Base-by-base conservation (phyloP, 805 yeast genomes). In the Gaillardinia entomophila region DNA sequence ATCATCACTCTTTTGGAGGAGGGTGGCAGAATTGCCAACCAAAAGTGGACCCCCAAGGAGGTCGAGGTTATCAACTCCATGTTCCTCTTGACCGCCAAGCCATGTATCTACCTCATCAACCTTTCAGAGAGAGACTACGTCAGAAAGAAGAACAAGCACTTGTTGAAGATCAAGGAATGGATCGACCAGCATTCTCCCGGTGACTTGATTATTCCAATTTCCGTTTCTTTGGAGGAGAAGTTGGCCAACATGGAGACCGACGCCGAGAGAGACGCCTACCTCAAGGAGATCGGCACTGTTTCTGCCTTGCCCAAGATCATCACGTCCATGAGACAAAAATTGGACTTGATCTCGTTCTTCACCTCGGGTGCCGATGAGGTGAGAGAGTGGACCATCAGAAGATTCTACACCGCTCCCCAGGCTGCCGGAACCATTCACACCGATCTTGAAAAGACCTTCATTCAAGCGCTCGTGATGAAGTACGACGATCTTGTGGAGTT, bases 351-450 rank as follows among this genome's bases (percentile, higher is more conserved):
- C 15, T 82, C 94, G 26, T 88, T 75, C 57, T 88, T 82, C 62
- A 88, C 97, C 0, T 84, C 94, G 52, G 96, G 96, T 18, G 79
- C 79, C 16, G 67, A 71, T 32, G 96, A 88, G 58, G 89, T 83
- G 7, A 68, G 90, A 49, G 95, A 88, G 55, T 88, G 97, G 97
- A 82, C 88, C 12, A 69, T 88, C 34, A 71, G 89, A 51, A 67
- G 68, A 32, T 85, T 87, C 19, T 73, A 82, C 12, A 73, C 76
- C 24, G 95, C 95, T 2, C 89, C 90, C 24, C 84, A 84, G 41
- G 96, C 95, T 2, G 96, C 96, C 1, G 94, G 89, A 15, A 80
- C 82, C 22, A 88, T 88, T 38, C 96, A 88, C 54, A 82, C 86
- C 6, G 96, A 87, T 54, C 61, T 87, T 34, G 79, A 82, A 60